phyloP scores from a whole-genome alignment of 139 green algal genomes.

The Tetraselmis chui region DNA sequence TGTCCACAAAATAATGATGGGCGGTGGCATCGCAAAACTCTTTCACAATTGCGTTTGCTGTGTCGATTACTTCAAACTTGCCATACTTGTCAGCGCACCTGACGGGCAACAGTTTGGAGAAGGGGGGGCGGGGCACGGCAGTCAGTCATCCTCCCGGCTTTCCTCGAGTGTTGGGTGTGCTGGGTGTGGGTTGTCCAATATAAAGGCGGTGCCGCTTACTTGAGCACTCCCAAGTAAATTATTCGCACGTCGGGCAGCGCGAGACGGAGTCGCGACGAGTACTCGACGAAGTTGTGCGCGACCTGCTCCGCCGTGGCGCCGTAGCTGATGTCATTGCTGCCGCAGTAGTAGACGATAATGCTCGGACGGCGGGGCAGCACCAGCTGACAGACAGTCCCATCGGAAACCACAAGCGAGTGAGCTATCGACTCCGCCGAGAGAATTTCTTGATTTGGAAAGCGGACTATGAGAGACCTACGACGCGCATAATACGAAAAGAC shows the following conservation, averaged over 20 bases:
- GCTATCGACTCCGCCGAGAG: background rate
- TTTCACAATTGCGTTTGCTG: background rate
- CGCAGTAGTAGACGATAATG: slow-evolving; percentile 16
- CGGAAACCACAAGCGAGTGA: background rate
- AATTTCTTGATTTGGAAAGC: background rate
- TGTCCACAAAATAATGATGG: background rate
- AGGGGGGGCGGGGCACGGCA: no score
- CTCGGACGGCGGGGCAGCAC: background rate
- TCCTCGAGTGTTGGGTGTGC: no score
- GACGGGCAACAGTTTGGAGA: background rate
- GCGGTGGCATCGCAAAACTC: background rate
- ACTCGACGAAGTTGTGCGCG: slow-evolving; percentile 5
- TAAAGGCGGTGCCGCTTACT: background rate
- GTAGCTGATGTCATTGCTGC: slow-evolving; percentile 11
- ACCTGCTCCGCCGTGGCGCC: background rate
- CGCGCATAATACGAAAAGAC: no score
- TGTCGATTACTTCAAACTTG: background rate
- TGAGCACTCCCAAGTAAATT: background rate
- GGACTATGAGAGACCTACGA: background rate
- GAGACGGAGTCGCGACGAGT: background rate
- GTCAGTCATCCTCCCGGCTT: no score
- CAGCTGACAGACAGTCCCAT: background rate
- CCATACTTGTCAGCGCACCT: background rate
- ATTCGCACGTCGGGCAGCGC: background rate
- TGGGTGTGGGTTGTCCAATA: background rate